A percentile compares a stretch with the other conserved stretches of the same genome.
phyloP scores from a whole-genome alignment of 345 rosid species.

The Salix purpurea region DNA sequence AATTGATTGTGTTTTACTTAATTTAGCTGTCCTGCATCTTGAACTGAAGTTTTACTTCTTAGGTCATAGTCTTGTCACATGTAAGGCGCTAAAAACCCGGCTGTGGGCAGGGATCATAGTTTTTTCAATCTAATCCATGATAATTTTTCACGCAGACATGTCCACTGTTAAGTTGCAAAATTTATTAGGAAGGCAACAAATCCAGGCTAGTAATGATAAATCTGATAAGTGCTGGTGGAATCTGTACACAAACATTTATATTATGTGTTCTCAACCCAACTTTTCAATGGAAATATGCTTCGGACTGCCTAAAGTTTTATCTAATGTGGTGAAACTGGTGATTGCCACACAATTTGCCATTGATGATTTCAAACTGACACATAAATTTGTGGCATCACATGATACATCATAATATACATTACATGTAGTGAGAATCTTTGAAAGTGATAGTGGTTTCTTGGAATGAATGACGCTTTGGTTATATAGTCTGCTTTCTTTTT shows the following conservation, averaged over 20 bases:
- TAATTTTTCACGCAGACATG: neutral
- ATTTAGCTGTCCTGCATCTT: neutral
- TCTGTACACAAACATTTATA: neutral
- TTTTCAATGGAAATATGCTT: neutral
- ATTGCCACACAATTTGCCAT: neutral
- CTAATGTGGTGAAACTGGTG: neutral
- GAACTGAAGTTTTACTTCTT: neutral
- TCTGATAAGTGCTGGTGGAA: neutral
- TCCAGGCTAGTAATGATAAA: neutral
- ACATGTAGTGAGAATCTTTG: neutral
- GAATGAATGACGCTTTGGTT: slow-evolving; percentile 8
- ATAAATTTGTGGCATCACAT: neutral
- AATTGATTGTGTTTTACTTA: neutral
- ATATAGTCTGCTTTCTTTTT: slow-evolving; percentile 19
- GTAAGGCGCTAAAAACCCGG: neutral
- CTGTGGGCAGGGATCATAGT: neutral
- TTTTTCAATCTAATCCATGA: neutral
- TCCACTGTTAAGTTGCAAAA: neutral
- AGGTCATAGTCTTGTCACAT: neutral
- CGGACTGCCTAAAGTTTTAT: neutral
- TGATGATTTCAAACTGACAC: neutral
- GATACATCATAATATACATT: neutral
- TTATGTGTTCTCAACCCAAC: neutral
- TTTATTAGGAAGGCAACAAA: neutral
- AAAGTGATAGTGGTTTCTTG: neutral